phyloP scores from a whole-genome alignment of 257 asterid genomes.

The Leptodermis oblonga region DNA sequence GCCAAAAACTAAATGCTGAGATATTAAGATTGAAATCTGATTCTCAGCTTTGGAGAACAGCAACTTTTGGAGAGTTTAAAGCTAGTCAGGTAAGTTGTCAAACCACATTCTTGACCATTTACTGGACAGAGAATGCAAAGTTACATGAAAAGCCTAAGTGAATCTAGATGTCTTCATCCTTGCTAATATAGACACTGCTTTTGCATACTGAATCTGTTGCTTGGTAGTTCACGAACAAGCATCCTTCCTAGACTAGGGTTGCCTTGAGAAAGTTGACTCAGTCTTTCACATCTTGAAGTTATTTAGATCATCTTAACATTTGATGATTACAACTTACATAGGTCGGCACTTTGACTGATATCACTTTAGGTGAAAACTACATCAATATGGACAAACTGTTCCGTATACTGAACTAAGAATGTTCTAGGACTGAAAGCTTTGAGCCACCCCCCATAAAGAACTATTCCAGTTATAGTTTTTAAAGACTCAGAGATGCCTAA shows the following conservation, averaged over 20 bases:
- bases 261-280: background rate
- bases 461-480: too few species aligned
- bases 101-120: constrained; percentile 1
- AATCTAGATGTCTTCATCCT: background rate
- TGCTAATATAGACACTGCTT: background rate
- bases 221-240: background rate
- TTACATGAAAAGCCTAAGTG: background rate
- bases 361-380: background rate
- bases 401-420: background rate
- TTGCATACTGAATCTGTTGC: background rate
- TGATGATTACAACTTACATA: background rate
- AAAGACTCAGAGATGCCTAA: background rate
- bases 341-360: background rate
- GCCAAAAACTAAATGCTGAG: constrained; percentile 40
- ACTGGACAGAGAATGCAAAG: background rate
- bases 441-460: background rate
- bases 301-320: background rate
- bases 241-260: background rate
- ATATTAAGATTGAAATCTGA: constrained; percentile 42
- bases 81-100: constrained; percentile 50
- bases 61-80: constrained; percentile 47
- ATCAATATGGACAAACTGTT: background rate
- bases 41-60: constrained; percentile 41
- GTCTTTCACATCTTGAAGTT: background rate
- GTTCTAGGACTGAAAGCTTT: background rate